phyloP scores from a whole-genome alignment of 2,329 filamentous ascomycete species.

The Colletotrichum abscissum region DNA sequence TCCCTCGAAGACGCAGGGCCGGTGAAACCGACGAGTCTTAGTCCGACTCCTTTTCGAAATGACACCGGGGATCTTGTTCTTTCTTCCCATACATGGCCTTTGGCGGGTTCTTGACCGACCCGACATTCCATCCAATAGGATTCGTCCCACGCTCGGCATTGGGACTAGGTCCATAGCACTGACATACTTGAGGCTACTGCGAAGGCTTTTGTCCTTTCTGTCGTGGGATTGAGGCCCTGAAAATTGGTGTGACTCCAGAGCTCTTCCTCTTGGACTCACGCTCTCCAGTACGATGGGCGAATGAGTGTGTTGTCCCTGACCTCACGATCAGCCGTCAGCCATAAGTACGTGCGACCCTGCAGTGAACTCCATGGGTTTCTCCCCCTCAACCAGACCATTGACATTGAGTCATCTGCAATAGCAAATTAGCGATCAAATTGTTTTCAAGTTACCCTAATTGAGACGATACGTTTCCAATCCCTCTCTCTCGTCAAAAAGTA shows the following conservation, averaged over 20 bases:
- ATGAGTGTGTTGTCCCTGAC: neutral
- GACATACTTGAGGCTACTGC: neutral
- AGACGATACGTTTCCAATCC: neutral
- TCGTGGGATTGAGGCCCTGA: neutral
- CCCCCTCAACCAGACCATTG: neutral
- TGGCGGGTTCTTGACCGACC: neutral
- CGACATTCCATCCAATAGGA: constrained; percentile 9
- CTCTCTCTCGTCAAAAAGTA: neutral
- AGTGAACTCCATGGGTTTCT: neutral
- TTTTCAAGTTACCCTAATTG: neutral
- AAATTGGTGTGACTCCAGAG: neutral
- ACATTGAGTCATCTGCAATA: neutral
- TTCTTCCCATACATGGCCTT: neutral
- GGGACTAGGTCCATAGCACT: neutral
- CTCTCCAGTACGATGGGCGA: neutral
- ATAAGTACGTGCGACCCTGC: neutral
- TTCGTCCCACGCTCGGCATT: neutral
- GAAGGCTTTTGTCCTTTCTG: neutral
- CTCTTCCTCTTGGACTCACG: neutral
- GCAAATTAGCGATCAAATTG: neutral
- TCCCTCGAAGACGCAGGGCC: neutral
- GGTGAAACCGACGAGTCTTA: neutral
- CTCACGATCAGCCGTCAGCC: neutral
- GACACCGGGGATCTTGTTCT: neutral
- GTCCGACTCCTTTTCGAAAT: neutral